Evolutionary conservation across 257 asterid genomes (phyloP).

Genomic region (Marsdenia floribunda): DNA sequence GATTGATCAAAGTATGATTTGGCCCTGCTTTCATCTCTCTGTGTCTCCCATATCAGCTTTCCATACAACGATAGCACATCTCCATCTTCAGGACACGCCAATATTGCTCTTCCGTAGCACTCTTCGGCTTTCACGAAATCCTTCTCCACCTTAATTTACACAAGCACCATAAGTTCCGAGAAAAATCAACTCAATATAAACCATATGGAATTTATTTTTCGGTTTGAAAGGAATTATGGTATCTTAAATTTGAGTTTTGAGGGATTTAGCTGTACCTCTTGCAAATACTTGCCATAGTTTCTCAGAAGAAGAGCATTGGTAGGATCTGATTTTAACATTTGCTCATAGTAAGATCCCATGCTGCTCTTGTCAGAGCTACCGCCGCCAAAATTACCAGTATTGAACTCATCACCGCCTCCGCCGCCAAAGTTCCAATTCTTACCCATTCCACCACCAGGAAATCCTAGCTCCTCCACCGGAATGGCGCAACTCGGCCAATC

Average conservation of each 20-base stretch:
- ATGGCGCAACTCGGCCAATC: slow-evolving; percentile 13
- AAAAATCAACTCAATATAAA: background rate
- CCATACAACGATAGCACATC: slow-evolving; percentile 61
- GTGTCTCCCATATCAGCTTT: slow-evolving; percentile 56
- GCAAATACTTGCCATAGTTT: slow-evolving; percentile 70
- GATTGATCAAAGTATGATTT: slow-evolving; percentile 59
- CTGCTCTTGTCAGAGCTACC: slow-evolving; percentile 24
- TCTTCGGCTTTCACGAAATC: slow-evolving; percentile 62
- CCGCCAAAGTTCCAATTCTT: slow-evolving; percentile 39
- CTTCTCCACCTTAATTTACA: slow-evolving; percentile 47
- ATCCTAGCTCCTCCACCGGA: slow-evolving; percentile 30
- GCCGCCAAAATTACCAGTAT: slow-evolving; percentile 7
- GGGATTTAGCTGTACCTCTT: slow-evolving; percentile 43
- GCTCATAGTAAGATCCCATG: slow-evolving; percentile 42
- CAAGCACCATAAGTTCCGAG: background rate
- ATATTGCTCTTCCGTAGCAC: slow-evolving; percentile 64
- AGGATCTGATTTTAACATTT: slow-evolving; percentile 52
- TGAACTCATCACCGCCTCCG: slow-evolving; percentile 18
- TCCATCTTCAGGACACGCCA: slow-evolving; percentile 67
- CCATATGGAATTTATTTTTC: background rate
- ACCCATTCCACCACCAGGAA: slow-evolving; percentile 48
- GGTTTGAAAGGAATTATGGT: background rate
- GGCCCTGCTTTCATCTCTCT: slow-evolving; percentile 58
- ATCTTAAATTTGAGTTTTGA: background rate
- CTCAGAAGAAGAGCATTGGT: slow-evolving; percentile 48